Evolutionary conservation across 192 early-diverging fungal genomes (phyloP), one percentile per base, ranked within the genome.

Genomic region (Coemansia sp.): DNA sequence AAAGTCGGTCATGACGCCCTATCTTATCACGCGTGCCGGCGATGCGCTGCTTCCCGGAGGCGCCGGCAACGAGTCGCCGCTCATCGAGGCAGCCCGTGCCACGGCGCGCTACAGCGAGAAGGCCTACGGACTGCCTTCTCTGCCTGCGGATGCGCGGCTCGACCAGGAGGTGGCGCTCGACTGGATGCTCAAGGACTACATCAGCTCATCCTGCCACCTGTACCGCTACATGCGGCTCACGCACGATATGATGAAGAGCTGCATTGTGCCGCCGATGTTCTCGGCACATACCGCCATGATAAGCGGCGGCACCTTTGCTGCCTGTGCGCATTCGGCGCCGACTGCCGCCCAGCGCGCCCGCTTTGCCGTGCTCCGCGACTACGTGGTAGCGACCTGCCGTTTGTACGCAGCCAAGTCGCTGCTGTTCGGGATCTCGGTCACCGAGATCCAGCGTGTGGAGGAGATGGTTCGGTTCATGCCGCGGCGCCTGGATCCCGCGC

Each of bases 381-480:
- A 67, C 71, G 8, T 58, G 64, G 13, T 38, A 13, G 6, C 26
- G 19, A 21, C 23, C 1, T 23, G 44, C 38, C 47, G 60, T 0
- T 18, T 9, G 2, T 72, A 58, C 47, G 54, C 54, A 13, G 12
- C 15, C 6, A 68, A 65, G 13, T 76, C 79, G 8, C 45, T 75
- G 23, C 44, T 81, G 40, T 81, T 81, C 42, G 37, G 58, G 13
- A 32, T 40, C 5, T 19, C 79, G 21, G 38, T 63, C 4, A 60
- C 67, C 5, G 79, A 81, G 58, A 74, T 81, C 23, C 58, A 60
- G 43, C 54, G 41, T 1, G 61, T 81, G n/a, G 70, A 72, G 42
- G 60, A 72, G 11, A 81, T 81, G 79, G 79, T 75, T 1, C 56
- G 38, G 12, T 72, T 67, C 48, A 16, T 81, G 61, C 79, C 79